Conservation (phyloP, 345 rosid species). For the Rhizophora mangle region DNA sequence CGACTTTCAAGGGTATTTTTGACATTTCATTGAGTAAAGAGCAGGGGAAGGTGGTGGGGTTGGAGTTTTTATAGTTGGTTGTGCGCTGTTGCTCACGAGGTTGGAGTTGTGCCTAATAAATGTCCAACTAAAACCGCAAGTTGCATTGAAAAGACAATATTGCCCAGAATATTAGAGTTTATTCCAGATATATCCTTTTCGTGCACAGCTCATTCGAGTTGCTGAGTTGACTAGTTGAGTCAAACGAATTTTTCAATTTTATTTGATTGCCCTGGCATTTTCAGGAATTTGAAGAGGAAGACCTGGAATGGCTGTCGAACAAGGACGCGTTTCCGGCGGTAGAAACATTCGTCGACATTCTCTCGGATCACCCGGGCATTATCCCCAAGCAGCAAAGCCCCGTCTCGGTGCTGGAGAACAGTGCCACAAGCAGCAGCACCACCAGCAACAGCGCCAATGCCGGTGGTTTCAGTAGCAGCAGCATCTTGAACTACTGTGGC, state of each 20-base stretch:
- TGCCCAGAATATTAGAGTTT: neutral
- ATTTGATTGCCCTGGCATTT: neutral
- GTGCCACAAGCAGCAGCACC: slow-evolving; percentile 38
- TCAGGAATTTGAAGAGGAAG: slow-evolving; percentile 73
- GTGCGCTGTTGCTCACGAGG: too few relatives aligned
- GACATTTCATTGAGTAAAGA: neutral
- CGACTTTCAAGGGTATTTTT: slow-evolving; percentile 28
- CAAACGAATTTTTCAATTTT: neutral
- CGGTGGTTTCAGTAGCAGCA: slow-evolving; percentile 7
- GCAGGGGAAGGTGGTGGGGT: too few relatives aligned
- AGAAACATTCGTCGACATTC: slow-evolving; percentile 50
- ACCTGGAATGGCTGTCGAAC: slow-evolving; percentile 77
- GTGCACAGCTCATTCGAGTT: neutral
- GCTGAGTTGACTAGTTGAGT: slow-evolving; percentile 7
- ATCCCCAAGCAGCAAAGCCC: slow-evolving; percentile 52
- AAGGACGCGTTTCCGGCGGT: slow-evolving; percentile 68
- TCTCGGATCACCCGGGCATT: slow-evolving; percentile 30
- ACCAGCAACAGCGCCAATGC: slow-evolving; percentile 21
- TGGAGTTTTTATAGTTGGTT: too few relatives aligned
- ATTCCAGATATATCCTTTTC: too few relatives aligned
- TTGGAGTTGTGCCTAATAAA: too few relatives aligned
- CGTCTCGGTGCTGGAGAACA: slow-evolving; percentile 63
- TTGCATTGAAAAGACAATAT: slow-evolving; percentile 6
- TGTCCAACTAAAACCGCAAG: neutral
- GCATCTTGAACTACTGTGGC: slow-evolving; percentile 41